phyloP scores from a whole-genome alignment of 2,329 filamentous ascomycete species.

The Botrytis hyacinthi region DNA sequence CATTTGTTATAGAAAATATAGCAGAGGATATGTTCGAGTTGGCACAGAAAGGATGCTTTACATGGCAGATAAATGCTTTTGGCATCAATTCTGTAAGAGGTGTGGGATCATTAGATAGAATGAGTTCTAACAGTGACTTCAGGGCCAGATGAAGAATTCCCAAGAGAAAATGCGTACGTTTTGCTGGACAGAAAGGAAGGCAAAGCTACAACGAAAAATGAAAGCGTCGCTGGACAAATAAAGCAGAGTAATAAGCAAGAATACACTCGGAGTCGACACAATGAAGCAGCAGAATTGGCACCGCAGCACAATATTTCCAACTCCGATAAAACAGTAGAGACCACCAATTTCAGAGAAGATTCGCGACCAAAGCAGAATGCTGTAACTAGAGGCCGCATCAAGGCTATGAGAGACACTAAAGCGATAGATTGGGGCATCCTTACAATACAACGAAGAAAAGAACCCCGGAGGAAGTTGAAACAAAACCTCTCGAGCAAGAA shows the following conservation, averaged over 20 bases:
- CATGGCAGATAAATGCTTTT: slow-evolving; percentile 5
- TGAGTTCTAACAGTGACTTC: not conserved
- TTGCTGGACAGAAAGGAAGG: not conserved
- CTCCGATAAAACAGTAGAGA: not conserved
- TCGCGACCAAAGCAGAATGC: not conserved
- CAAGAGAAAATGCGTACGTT: not conserved
- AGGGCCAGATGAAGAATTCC: slow-evolving; percentile 7
- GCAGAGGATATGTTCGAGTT: not conserved
- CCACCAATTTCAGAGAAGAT: not conserved
- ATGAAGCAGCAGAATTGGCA: not conserved
- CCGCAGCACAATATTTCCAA: not conserved
- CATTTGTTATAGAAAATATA: not conserved
- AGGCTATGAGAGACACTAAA: not conserved
- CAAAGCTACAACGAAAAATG: not conserved
- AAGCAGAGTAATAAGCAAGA: not conserved
- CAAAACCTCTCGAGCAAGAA: not conserved
- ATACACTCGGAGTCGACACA: not conserved
- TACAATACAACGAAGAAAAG: not conserved
- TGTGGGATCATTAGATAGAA: not conserved
- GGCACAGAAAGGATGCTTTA: not conserved
- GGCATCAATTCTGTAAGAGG: slow-evolving; percentile 9
- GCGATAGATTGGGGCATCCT: not conserved
- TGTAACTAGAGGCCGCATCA: not conserved
- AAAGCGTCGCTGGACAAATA: not conserved
- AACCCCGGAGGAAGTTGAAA: not conserved